Percentiles rank a stretch among this genome's conserved stretches.
Evolutionary conservation across 169 alveolate species (phyloP).

Genomic region (Plasmodium billcollinsi): DNA sequence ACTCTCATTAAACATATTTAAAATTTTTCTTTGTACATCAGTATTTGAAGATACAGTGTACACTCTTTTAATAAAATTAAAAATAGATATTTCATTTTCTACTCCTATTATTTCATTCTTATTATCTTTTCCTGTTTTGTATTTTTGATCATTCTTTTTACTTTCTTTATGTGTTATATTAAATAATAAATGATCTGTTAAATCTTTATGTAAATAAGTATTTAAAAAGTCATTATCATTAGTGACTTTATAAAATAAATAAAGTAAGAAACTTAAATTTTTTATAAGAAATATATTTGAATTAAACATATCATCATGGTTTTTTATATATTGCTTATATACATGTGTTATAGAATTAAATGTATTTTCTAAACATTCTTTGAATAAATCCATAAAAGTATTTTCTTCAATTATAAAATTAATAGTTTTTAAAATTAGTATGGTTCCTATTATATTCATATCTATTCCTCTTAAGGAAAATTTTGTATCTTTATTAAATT

Average conservation of each 20-base stretch:
- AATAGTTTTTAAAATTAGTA: slow-evolving; percentile 63
- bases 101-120: neutral
- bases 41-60: slow-evolving; percentile 29
- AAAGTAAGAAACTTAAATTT: slow-evolving; percentile 70
- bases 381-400: slow-evolving; percentile 36
- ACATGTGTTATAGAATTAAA: slow-evolving; percentile 24
- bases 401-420: slow-evolving; percentile 66
- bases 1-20: slow-evolving; percentile 42
- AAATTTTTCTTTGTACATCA: slow-evolving; percentile 31
- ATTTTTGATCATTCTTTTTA: neutral
- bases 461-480: slow-evolving; percentile 43
- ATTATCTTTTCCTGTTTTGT: neutral
- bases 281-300: slow-evolving; percentile 50
- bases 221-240: slow-evolving; percentile 36
- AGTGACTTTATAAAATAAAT: slow-evolving; percentile 63
- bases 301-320: slow-evolving; percentile 49
- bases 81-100: slow-evolving; percentile 52
- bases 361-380: slow-evolving; percentile 62
- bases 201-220: slow-evolving; percentile 20
- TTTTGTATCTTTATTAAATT: slow-evolving; percentile 37
- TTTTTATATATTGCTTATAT: slow-evolving; percentile 55
- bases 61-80: slow-evolving; percentile 51
- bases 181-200: slow-evolving; percentile 37
- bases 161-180: slow-evolving; percentile 9
- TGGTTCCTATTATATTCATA: slow-evolving; percentile 72